These are phyloP conservation scores for Parachlorella kessleri DNA, from an alignment of 139 green algal genomes.

Conservation along the genomic window DNA sequence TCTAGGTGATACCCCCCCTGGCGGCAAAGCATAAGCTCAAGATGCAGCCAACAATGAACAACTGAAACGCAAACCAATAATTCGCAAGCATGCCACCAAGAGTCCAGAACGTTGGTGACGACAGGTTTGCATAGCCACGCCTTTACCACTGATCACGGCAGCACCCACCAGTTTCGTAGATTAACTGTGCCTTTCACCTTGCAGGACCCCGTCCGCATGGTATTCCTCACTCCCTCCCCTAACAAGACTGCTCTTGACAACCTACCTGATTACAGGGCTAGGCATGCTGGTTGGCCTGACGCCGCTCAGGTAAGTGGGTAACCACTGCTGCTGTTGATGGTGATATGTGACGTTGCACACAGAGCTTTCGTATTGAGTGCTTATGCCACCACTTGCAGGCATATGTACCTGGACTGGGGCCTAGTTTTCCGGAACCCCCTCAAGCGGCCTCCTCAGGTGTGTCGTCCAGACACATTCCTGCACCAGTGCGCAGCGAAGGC, in stretches of 20 bases:
- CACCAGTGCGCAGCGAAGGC: not conserved
- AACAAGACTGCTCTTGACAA: slow-evolving; percentile 22
- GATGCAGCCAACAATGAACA: not conserved
- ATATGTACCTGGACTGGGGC: slow-evolving; percentile 30
- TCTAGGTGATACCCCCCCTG: not conserved
- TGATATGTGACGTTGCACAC: too few species aligned
- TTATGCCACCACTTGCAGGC: too few species aligned
- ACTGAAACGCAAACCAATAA: not conserved
- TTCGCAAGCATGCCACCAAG: not conserved
- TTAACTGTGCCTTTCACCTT: not conserved
- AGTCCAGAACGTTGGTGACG: not conserved
- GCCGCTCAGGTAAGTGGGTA: slow-evolving; percentile 11
- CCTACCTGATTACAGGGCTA: slow-evolving; percentile 31
- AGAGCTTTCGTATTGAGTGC: too few species aligned
- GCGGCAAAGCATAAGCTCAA: not conserved
- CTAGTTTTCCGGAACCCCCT: slow-evolving; percentile 7
- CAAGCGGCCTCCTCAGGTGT: not conserved
- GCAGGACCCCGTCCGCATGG: slow-evolving; percentile 22
- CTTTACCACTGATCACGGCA: not conserved
- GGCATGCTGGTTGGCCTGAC: slow-evolving; percentile 8
- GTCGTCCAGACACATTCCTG: not conserved
- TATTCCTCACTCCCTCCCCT: slow-evolving; percentile 30
- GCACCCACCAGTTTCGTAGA: not conserved
- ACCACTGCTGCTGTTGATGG: too few species aligned
- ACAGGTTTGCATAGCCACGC: not conserved